Conservation (phyloP, 805 yeast species). For the Wickerhamomyces xylosicus region DNA sequence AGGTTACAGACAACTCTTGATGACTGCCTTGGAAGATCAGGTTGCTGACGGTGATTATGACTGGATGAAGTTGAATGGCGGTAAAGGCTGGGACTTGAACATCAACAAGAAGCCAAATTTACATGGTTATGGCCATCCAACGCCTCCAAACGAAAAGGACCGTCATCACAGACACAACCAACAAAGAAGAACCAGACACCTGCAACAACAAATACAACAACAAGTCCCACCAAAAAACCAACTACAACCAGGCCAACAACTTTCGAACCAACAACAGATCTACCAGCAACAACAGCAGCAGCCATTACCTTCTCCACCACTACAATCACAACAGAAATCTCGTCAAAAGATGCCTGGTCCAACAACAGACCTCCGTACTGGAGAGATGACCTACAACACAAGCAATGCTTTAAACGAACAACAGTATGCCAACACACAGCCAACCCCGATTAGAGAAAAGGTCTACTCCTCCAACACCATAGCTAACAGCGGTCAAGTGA, state of each 20-base stretch:
- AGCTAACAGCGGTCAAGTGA: constrained; percentile 6
- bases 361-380: constrained; percentile 3
- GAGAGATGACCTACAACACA: constrained; percentile 8
- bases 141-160: constrained; percentile 34
- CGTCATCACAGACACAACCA: constrained; percentile 19
- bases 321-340: constrained; percentile 12
- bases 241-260: constrained; percentile 2
- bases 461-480: constrained; percentile 14
- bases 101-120: constrained; percentile 86
- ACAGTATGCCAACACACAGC: constrained; percentile 20
- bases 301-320: constrained; percentile 9
- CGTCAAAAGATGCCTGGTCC: constrained; percentile 4
- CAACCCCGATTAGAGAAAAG: constrained; percentile 21
- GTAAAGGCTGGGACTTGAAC: constrained; percentile 90
- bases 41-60: constrained; percentile 84
- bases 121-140: constrained; percentile 95
- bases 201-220: neutral
- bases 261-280: constrained; percentile 5
- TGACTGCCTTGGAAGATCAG: constrained; percentile 67
- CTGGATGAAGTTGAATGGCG: constrained; percentile 95
- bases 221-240: constrained; percentile 11
- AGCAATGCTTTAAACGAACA: constrained; percentile 18
- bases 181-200: constrained; percentile 12
- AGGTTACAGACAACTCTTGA: constrained; percentile 66
- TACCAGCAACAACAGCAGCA: constrained; percentile 12